Conservation (phyloP, 1,284 basidiomycete genomes). For the Mycosarcoma mackinlayi region DNA sequence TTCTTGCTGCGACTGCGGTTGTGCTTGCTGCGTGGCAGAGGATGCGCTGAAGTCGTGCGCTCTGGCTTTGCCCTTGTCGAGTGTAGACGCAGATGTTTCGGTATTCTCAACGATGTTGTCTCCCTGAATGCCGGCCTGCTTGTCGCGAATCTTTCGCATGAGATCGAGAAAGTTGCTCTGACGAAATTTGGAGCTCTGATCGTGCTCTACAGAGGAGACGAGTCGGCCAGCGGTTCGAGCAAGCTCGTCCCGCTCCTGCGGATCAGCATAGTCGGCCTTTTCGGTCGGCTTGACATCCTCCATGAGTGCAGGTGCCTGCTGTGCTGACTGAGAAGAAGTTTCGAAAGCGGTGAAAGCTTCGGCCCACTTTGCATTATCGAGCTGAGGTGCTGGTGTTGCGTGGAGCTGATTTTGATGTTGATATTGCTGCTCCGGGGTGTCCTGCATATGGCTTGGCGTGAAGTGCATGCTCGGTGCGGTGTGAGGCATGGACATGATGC, state of each 20-base stretch:
- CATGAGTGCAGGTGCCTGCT: background rate
- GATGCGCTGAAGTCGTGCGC: slow-evolving; percentile 16
- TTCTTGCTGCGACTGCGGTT: slow-evolving; percentile 46
- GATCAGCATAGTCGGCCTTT: slow-evolving; percentile 32
- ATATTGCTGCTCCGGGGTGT: slow-evolving; percentile 21
- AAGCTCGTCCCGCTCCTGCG: slow-evolving; percentile 64
- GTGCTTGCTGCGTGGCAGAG: background rate
- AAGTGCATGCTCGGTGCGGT: slow-evolving; percentile 17
- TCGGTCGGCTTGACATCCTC: slow-evolving; percentile 15
- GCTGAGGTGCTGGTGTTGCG: slow-evolving; percentile 20
- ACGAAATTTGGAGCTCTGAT: slow-evolving; percentile 83
- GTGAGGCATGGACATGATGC: slow-evolving; percentile 30
- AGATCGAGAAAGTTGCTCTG: slow-evolving; percentile 87
- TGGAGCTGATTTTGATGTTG: slow-evolving; percentile 10
- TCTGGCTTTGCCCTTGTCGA: slow-evolving; percentile 55
- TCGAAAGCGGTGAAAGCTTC: slow-evolving; percentile 61
- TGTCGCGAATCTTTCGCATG: slow-evolving; percentile 85
- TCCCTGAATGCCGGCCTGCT: slow-evolving; percentile 83
- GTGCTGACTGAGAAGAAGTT: slow-evolving; percentile 21
- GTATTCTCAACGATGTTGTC: slow-evolving; percentile 76
- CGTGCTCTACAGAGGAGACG: slow-evolving; percentile 70
- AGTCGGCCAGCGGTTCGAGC: slow-evolving; percentile 68
- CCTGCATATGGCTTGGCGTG: slow-evolving; percentile 22
- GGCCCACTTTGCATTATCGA: slow-evolving; percentile 57
- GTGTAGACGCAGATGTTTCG: slow-evolving; percentile 7